A percentile compares a stretch with the other conserved stretches of the same genome.
phyloP scores from a whole-genome alignment of 2,329 filamentous ascomycete genomes.

The Aspergillus cejpii region DNA sequence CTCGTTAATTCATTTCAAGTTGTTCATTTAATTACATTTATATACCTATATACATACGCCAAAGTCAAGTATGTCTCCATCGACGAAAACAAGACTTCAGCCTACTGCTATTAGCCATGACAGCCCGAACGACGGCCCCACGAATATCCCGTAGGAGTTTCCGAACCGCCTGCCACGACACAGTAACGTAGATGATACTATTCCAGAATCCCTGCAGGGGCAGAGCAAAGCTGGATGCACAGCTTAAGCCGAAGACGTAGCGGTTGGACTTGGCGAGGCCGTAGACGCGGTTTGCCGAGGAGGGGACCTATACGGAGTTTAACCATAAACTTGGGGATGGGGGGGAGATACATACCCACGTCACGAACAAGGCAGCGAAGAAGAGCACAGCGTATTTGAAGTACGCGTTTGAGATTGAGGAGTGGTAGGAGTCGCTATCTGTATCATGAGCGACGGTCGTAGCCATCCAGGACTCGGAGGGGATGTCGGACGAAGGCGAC shows the following conservation, averaged over 20 bases:
- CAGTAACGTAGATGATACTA: slow-evolving; percentile 58
- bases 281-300: slow-evolving; percentile 66
- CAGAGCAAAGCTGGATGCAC: slow-evolving; percentile 63
- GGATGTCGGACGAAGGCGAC: too few species aligned
- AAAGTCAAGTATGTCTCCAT: neutral
- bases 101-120: too few species aligned
- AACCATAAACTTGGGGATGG: neutral
- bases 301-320: slow-evolving; percentile 46
- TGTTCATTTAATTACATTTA: too few species aligned
- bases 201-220: slow-evolving; percentile 79
- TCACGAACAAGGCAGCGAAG: slow-evolving; percentile 30
- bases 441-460: neutral
- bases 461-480: too few species aligned
- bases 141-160: neutral
- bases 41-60: too few species aligned
- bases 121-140: too few species aligned
- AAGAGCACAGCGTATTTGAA: slow-evolving; percentile 21
- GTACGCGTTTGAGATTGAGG: neutral
- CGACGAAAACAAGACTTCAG: neutral
- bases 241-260: slow-evolving; percentile 53
- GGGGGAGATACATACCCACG: slow-evolving; percentile 22
- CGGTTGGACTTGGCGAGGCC: slow-evolving; percentile 52
- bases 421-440: neutral
- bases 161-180: neutral
- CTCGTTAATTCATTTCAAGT: too few species aligned